Conservation (phyloP, 306 rosid genomes). For the Begonia peltatifolia region DNA sequence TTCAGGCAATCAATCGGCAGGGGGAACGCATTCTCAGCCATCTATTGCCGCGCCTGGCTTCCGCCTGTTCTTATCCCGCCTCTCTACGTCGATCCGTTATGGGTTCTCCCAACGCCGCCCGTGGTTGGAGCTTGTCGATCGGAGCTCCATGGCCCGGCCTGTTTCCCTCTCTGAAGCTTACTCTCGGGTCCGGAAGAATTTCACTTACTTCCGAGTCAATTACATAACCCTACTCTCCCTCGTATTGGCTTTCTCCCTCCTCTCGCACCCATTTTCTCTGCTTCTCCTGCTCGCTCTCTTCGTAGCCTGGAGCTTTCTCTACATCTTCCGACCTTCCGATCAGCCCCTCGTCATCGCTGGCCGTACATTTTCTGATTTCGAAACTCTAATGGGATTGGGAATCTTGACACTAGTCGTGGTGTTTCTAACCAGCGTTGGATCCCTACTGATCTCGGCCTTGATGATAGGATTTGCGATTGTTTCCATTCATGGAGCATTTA, state of each 20-base stretch:
- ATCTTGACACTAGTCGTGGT: slow-evolving; percentile 39
- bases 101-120: slow-evolving; percentile 79
- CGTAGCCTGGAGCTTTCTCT: slow-evolving; percentile 76
- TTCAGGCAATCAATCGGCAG: slow-evolving; percentile 18
- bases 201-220: slow-evolving; percentile 71
- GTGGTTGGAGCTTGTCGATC: slow-evolving; percentile 67
- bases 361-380: slow-evolving; percentile 63
- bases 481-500: slow-evolving; percentile 63
- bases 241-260: slow-evolving; percentile 58
- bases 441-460: slow-evolving; percentile 59
- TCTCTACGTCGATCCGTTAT: slow-evolving; percentile 45
- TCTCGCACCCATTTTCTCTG: slow-evolving; percentile 68
- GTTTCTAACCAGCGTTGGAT: slow-evolving; percentile 85
- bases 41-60: slow-evolving; percentile 43
- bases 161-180: slow-evolving; percentile 73
- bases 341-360: slow-evolving; percentile 78
- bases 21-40: slow-evolving; percentile 23
- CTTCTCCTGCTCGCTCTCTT: slow-evolving; percentile 49
- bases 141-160: slow-evolving; percentile 62
- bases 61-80: slow-evolving; percentile 40
- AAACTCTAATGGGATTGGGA: slow-evolving; percentile 43
- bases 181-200: slow-evolving; percentile 74
- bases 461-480: slow-evolving; percentile 51
- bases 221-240: slow-evolving; percentile 39
- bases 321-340: slow-evolving; percentile 89